phyloP scores from a whole-genome alignment of 2,329 filamentous ascomycete species.

The Microcyclosporella mali region DNA sequence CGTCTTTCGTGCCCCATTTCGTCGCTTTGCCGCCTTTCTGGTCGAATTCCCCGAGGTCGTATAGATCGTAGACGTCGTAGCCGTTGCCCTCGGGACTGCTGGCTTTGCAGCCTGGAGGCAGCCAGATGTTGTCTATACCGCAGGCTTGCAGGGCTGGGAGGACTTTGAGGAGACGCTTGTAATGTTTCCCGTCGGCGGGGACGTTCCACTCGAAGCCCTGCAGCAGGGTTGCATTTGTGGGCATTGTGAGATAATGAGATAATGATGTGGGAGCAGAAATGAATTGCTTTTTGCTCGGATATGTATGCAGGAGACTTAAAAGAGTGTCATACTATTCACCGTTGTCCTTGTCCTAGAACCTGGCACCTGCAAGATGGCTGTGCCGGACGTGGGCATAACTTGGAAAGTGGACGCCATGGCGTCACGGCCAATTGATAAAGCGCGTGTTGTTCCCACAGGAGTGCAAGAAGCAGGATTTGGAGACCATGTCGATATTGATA shows the following conservation, averaged over 20 bases:
- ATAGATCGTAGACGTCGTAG: constrained; percentile 55
- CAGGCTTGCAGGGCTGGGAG: constrained; percentile 52
- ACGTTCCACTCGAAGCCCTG: constrained; percentile 68
- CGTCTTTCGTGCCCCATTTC: constrained; percentile 62
- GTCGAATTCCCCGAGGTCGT: constrained; percentile 56
- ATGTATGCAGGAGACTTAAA: too few relatives aligned
- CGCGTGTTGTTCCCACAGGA: too few relatives aligned
- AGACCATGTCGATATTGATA: too few relatives aligned
- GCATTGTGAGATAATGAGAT: constrained; percentile 5
- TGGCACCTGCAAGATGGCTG: too few relatives aligned
- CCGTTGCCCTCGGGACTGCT: constrained; percentile 54
- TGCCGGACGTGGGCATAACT: too few relatives aligned
- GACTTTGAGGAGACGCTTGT: constrained; percentile 49
- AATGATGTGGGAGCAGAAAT: too few relatives aligned
- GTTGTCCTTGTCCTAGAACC: too few relatives aligned
- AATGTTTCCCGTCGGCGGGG: constrained; percentile 58
- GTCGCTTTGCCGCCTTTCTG: constrained; percentile 57
- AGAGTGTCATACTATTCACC: too few relatives aligned
- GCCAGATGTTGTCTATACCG: constrained; percentile 59
- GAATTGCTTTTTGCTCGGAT: too few relatives aligned
- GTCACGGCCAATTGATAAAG: too few relatives aligned
- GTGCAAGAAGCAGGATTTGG: too few relatives aligned
- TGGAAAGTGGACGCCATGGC: too few relatives aligned
- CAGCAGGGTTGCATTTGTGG: constrained; percentile 48
- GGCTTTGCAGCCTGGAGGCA: constrained; percentile 64